phyloP scores from a whole-genome alignment of 257 asterid species.

The Gentiana dahurica region DNA sequence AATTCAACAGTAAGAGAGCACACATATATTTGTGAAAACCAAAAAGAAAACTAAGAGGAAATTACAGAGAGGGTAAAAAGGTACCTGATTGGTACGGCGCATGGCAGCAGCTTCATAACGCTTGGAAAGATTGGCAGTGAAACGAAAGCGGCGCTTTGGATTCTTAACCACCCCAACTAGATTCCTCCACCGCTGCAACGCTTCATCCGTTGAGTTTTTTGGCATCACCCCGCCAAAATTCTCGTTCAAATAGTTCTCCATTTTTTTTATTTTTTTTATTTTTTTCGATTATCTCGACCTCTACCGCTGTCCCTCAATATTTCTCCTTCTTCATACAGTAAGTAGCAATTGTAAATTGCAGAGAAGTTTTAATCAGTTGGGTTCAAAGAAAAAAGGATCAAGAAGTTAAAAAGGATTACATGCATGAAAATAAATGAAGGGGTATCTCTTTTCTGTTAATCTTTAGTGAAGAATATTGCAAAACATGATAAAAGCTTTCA shows the following conservation, averaged over 20 bases:
- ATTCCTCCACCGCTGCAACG: slow-evolving; percentile 64
- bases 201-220: slow-evolving; percentile 65
- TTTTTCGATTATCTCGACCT: background rate
- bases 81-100: slow-evolving; percentile 74
- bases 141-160: slow-evolving; percentile 71
- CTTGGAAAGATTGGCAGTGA: slow-evolving; percentile 78
- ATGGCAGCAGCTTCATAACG: slow-evolving; percentile 70
- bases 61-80: background rate
- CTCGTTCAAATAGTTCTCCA: slow-evolving; percentile 59
- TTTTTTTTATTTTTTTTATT: background rate
- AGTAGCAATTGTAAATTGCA: background rate
- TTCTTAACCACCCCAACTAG: slow-evolving; percentile 69
- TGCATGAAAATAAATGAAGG: background rate
- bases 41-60: background rate
- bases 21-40: too few relatives aligned
- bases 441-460: background rate
- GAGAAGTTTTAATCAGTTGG: background rate
- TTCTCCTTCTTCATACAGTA: background rate
- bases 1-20: too few relatives aligned
- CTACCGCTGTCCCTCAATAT: background rate
- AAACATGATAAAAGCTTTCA: background rate
- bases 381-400: slow-evolving; percentile 1
- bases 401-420: slow-evolving; percentile 5
- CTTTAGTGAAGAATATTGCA: background rate
- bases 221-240: slow-evolving; percentile 64